Evolutionary conservation across 2,329 filamentous ascomycete species (phyloP), one percentile per base, ranked within the genome.

Genomic region (Calonectria henricotiae): DNA sequence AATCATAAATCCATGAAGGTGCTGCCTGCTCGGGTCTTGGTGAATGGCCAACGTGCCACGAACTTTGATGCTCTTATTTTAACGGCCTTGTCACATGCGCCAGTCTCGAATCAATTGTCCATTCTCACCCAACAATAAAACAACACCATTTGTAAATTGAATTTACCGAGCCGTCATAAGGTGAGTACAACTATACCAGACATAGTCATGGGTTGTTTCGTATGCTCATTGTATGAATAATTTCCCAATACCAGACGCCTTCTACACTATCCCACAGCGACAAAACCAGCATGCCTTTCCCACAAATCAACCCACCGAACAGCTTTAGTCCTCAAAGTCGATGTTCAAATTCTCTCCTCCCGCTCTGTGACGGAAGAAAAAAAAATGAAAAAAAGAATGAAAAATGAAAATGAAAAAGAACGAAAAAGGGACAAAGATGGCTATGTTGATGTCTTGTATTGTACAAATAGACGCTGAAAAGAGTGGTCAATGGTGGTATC

Each of bases 241-340:
- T 69, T 51, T 43, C 46, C 70, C 32, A 68, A 47, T 46, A 41
- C 74, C 73, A 71, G 69, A 77, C 76, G 76, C 76, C 75, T 71
- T 70, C 70, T 73, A 74, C 67, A 71, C 39, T 71, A 49, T 32
- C 63, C 32, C 60, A 46, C 44, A 55, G 39, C 27, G 55, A 54
- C 25, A 27, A 62, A 47, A 54, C 41, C 70, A 44, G 67, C 41
- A 58, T 39, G 55, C 62, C 51, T 54, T 46, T 64, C 65, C 43
- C 64, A 46, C 49, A 47, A 44, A 43, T 58, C 64, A 65, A 65
- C 51, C 44, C 43, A 61, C 44, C 51, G 51, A 15, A 27, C 35
- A 54, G 54, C 62, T 37, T 51, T 7, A 62, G 55, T 30, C 54
- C 51, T 54, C 6, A 27, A 27, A 30, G 54, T 65, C 55, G 55